Conservation (phyloP, 2,329 filamentous ascomycete species). For the Colletotrichum plurivorum region DNA sequence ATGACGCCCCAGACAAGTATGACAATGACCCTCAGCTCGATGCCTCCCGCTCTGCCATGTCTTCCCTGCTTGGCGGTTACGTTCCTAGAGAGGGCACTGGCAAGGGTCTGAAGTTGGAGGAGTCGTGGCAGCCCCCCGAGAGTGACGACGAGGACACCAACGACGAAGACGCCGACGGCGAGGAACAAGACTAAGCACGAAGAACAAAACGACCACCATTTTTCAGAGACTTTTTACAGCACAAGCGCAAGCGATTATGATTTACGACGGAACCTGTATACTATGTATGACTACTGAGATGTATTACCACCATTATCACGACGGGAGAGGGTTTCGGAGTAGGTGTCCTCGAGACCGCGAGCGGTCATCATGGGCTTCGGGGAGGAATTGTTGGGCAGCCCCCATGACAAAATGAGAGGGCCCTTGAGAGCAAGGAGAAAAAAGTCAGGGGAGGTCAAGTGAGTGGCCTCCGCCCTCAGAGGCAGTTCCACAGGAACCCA, state of each 20-base stretch:
- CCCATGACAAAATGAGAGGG: neutral
- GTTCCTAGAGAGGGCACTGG: constrained; percentile 66
- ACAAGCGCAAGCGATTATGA: constrained; percentile 30
- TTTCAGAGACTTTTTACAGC: neutral
- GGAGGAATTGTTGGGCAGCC: neutral
- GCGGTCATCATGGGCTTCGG: neutral
- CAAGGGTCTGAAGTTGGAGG: constrained; percentile 85
- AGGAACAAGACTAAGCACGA: constrained; percentile 43
- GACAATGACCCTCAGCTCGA: constrained; percentile 65
- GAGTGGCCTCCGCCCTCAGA: too few relatives aligned
- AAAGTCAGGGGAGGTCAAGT: too few relatives aligned
- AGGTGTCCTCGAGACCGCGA: neutral
- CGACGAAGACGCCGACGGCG: constrained; percentile 52
- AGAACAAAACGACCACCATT: neutral
- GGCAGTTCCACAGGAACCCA: too few relatives aligned
- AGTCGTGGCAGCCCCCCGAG: constrained; percentile 81
- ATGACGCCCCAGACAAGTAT: constrained; percentile 77
- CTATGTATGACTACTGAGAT: constrained; percentile 31
- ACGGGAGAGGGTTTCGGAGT: neutral
- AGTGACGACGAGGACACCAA: constrained; percentile 69
- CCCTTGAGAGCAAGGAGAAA: too few relatives aligned
- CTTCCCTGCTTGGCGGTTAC: constrained; percentile 67
- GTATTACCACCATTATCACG: constrained; percentile 11
- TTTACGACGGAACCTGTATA: constrained; percentile 34
- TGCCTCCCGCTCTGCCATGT: constrained; percentile 69